A percentile compares a stretch with the other conserved stretches of the same genome.
Conservation (phyloP, 331 rosid genomes). For the Pyracantha coccinea region DNA sequence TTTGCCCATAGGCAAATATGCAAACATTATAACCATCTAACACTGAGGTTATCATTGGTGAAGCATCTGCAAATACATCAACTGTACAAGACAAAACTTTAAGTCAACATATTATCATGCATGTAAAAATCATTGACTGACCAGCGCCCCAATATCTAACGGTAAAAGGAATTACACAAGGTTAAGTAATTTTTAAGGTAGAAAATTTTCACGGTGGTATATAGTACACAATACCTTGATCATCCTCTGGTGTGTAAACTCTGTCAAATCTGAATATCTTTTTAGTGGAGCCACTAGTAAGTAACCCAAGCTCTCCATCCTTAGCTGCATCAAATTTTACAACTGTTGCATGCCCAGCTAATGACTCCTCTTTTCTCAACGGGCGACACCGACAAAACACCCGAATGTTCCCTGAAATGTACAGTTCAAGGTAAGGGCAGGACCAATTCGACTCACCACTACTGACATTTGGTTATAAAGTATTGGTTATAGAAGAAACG, state of each 20-base stretch:
- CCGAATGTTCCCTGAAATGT: conserved; percentile 15
- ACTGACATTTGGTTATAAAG: no score
- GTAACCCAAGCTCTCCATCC: conserved; percentile 10
- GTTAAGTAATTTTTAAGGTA: not conserved
- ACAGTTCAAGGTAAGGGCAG: not conserved
- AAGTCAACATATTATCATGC: not conserved
- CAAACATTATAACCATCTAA: conserved; percentile 23
- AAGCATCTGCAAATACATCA: conserved; percentile 12
- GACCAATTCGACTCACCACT: not conserved
- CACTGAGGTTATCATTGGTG: conserved; percentile 14
- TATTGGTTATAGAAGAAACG: not conserved
- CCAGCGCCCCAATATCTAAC: not conserved
- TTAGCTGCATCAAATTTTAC: conserved; percentile 12
- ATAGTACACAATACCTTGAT: not conserved
- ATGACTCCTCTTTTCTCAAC: conserved; percentile 5
- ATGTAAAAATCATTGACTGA: not conserved
- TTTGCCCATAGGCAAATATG: conserved; percentile 24
- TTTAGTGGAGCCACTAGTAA: not conserved
- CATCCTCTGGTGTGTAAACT: conserved; percentile 12
- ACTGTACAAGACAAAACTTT: not conserved
- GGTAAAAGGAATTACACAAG: not conserved
- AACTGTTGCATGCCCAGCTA: conserved; percentile 1
- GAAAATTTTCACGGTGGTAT: not conserved
- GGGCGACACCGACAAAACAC: conserved; percentile 20
- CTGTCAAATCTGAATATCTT: conserved; percentile 8